Conservation (phyloP, 2,329 filamentous ascomycete species). For the Seiridium cupressi region DNA sequence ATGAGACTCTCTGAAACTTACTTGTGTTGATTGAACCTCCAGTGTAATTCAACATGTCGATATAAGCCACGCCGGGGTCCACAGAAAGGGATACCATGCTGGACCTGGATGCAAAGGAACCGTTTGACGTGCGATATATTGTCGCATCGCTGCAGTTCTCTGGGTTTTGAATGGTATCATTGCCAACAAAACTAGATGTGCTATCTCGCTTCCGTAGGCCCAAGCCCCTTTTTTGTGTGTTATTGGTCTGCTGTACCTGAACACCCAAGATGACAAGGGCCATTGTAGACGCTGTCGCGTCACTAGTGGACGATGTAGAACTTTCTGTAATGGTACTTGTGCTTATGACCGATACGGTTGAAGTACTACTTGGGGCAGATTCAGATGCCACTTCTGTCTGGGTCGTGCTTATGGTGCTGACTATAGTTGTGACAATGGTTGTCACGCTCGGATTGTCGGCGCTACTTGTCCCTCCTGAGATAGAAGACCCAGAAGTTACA, state of each 20-base stretch:
- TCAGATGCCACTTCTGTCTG: neutral
- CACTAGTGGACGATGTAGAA: neutral
- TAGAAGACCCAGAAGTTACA: too few relatives aligned
- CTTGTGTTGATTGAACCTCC: slow-evolving; percentile 2
- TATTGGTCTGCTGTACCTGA: neutral
- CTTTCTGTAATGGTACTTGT: neutral
- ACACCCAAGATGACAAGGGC: slow-evolving; percentile 6
- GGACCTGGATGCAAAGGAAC: neutral
- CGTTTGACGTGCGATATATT: neutral
- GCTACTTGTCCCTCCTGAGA: too few relatives aligned
- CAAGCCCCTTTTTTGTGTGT: neutral
- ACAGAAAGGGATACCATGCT: slow-evolving; percentile 1
- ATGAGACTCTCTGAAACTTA: neutral
- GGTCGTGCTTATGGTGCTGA: neutral
- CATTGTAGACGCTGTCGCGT: neutral
- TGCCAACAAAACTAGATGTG: slow-evolving; percentile 6
- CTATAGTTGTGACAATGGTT: neutral
- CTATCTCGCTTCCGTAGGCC: neutral
- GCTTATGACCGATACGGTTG: neutral
- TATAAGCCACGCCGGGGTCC: slow-evolving; percentile 5
- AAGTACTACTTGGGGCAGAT: neutral
- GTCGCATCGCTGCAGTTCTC: slow-evolving; percentile 2
- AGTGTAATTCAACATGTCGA: slow-evolving; percentile 1
- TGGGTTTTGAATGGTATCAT: neutral
- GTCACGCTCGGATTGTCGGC: too few relatives aligned